A percentile compares a stretch with the other conserved stretches of the same genome.
Conservation (phyloP, 305 asterid genomes). For the Ajuga reptans region DNA sequence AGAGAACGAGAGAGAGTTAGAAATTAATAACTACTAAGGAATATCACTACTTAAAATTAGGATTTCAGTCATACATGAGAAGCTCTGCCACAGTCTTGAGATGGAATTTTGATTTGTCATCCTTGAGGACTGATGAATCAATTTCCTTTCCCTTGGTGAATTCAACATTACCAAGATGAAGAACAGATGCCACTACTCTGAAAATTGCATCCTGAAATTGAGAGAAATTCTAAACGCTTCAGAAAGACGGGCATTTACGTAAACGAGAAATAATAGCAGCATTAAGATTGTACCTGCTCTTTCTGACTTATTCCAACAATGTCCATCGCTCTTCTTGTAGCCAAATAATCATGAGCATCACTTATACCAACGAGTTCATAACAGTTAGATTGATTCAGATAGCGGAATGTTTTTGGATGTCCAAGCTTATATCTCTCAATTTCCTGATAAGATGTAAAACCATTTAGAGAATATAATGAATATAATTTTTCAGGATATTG, state of each 20-base stretch:
- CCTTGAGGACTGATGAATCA: constrained; percentile 71
- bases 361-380: constrained; percentile 57
- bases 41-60: constrained; percentile 6
- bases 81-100: constrained; percentile 69
- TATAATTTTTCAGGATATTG: background rate
- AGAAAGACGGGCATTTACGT: background rate
- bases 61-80: constrained; percentile 46
- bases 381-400: constrained; percentile 81
- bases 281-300: constrained; percentile 53
- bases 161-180: constrained; percentile 78
- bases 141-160: constrained; percentile 57
- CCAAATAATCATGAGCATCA: constrained; percentile 82
- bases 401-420: constrained; percentile 62
- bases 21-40: constrained; percentile 13
- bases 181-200: constrained; percentile 82
- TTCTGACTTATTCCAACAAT: constrained; percentile 71
- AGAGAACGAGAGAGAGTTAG: constrained; percentile 4
- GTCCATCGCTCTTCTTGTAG: constrained; percentile 85
- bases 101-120: constrained; percentile 76
- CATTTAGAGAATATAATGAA: constrained; percentile 17
- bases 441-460: constrained; percentile 48
- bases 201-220: constrained; percentile 73
- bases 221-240: constrained; percentile 18
- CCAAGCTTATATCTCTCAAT: constrained; percentile 66
- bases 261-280: constrained; percentile 15